Conservation (phyloP, 2,329 filamentous ascomycete genomes). For the Harringtonia lauricola region DNA sequence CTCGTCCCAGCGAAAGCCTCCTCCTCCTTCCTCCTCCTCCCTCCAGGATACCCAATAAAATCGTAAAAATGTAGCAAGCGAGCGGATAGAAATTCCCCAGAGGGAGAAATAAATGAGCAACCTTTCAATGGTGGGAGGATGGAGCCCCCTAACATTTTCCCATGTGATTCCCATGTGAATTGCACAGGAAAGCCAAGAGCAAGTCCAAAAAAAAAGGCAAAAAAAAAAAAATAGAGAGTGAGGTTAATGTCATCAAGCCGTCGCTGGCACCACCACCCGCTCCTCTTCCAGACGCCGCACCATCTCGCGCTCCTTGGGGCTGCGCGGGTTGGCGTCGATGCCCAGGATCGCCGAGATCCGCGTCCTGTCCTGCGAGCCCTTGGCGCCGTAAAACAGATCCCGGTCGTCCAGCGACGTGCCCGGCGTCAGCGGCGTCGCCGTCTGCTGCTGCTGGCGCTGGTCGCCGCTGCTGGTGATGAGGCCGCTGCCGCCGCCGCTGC, state of each 20-base stretch:
- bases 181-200: neutral
- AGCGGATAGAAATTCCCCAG: neutral
- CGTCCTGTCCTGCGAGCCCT: constrained; percentile 36
- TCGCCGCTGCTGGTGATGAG: constrained; percentile 10
- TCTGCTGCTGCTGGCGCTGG: constrained; percentile 14
- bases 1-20: constrained; percentile 2
- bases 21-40: too few relatives aligned
- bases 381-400: constrained; percentile 24
- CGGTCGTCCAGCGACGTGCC: constrained; percentile 40
- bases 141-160: neutral
- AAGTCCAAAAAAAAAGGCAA: neutral
- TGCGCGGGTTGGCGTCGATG: constrained; percentile 46
- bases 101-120: too few relatives aligned
- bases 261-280: constrained; percentile 8
- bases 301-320: constrained; percentile 45
- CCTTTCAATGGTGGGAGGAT: too few relatives aligned
- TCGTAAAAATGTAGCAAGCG: neutral
- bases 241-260: constrained; percentile 1
- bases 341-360: constrained; percentile 53
- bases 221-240: neutral
- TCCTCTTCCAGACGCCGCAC: constrained; percentile 45
- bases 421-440: constrained; percentile 39
- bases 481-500: constrained; percentile 17
- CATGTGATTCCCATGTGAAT: neutral
- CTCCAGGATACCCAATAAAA: neutral